phyloP scores from a whole-genome alignment of 768 basidiomycete genomes.

The Naganishia vaughanmartiniae region DNA sequence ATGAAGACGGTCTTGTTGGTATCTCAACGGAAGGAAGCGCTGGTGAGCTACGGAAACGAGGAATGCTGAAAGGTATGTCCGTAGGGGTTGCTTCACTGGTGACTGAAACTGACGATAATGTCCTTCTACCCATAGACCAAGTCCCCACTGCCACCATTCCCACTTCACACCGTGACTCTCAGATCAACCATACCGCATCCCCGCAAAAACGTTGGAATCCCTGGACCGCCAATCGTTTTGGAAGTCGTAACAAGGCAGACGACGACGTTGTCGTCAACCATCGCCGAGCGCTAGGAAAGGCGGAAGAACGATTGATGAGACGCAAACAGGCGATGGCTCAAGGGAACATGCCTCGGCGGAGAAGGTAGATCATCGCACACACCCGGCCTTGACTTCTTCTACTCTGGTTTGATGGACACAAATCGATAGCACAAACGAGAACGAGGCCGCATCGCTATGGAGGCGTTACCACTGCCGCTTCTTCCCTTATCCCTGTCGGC shows the following conservation, averaged over 20 bases:
- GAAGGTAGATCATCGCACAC: not conserved
- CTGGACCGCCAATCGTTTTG: not conserved
- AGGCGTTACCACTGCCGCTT: not conserved
- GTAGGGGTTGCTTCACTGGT: not conserved
- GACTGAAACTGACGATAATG: not conserved
- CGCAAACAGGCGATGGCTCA: not conserved
- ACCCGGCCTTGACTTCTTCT: not conserved
- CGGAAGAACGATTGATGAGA: not conserved
- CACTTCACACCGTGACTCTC: not conserved
- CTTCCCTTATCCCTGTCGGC: too few species aligned
- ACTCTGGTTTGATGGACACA: slow-evolving; percentile 7
- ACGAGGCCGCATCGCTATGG: slow-evolving; percentile 6
- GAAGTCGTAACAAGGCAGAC: not conserved
- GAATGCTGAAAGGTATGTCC: too few species aligned
- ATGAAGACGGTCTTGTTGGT: slow-evolving; percentile 17
- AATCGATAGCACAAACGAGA: not conserved
- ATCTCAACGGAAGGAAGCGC: not conserved
- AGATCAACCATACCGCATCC: not conserved
- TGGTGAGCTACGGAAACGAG: slow-evolving; percentile 9
- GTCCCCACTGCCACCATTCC: not conserved
- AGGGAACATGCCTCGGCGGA: slow-evolving; percentile 1
- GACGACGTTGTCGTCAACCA: not conserved
- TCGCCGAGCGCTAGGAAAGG: not conserved
- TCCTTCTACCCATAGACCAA: not conserved
- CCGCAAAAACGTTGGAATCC: not conserved